phyloP scores from a whole-genome alignment of 495 filamentous ascomycete species.

The Talaromyces thailandensis region DNA sequence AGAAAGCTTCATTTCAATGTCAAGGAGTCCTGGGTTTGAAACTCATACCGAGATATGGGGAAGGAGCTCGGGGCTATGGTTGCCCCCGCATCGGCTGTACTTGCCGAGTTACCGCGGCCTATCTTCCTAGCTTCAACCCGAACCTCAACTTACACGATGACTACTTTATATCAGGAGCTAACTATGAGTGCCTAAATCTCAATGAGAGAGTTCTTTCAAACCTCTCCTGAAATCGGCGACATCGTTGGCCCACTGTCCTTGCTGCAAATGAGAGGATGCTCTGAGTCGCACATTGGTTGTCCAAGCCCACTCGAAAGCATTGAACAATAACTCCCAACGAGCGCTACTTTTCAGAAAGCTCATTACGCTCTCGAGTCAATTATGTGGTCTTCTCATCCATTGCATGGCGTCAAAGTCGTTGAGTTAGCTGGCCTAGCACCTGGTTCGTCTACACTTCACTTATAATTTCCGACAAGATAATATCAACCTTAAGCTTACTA shows the following conservation, averaged over 20 bases:
- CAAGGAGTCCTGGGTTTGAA: not conserved
- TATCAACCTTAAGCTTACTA: not conserved
- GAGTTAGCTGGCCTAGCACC: slow-evolving; percentile 88
- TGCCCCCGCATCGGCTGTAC: not conserved
- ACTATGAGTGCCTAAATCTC: no score
- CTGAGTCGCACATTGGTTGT: no score
- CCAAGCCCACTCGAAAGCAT: no score
- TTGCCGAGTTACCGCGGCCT: not conserved
- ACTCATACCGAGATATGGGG: not conserved
- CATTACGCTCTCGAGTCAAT: no score
- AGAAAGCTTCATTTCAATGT: not conserved
- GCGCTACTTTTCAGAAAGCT: no score
- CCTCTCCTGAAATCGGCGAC: no score
- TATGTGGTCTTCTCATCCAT: slow-evolving; percentile 31
- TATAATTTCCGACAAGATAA: not conserved
- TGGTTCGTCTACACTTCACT: slow-evolving; percentile 38
- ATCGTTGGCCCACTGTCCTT: no score
- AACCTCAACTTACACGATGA: not conserved
- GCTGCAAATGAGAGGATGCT: no score
- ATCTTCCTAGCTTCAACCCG: not conserved
- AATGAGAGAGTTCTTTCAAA: no score
- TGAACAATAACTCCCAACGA: not conserved
- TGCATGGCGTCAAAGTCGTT: slow-evolving; percentile 70
- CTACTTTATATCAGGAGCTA: not conserved
- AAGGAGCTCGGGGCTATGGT: not conserved